Base-by-base conservation (phyloP, 2,329 filamentous ascomycete species). In the Daldinia sp. region DNA sequence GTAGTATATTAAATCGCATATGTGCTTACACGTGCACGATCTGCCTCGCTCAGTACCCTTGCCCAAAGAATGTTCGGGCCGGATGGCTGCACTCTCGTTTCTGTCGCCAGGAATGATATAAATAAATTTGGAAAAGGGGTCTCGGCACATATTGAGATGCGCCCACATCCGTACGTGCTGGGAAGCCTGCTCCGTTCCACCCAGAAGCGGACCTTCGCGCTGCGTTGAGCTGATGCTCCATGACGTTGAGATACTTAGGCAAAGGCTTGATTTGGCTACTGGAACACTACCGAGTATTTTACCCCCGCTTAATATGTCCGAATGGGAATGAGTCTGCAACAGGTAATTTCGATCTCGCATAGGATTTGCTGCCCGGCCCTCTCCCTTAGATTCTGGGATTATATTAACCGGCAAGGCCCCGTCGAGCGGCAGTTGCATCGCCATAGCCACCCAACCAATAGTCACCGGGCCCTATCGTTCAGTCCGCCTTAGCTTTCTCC, bases 401-500 rank as follows among this genome's bases (percentile, higher is more conserved):
- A 73, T 53, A 73, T 73, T 73, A 73, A 68, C 71, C 71, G 71
- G 68, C 67, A 59, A 68, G 64, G 62, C 57, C 58, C 51, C 65
- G 68, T 63, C 61, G 62, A 70, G 56, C 71, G 71, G 71, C 70
- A 73, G 68, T 73, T 73, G 66, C 37, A 57, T 50, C 54, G 58
- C 48, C 51, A 62, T 63, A 19, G 11, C 56, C 3, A 49, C 34
- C 64, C 64, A 64, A 61, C 69, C 70, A 72, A 73, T 71, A 67
- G 63, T n/a, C 45, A 63, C 67, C 66, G 61, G 57, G 53, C 37
- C 52, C 35, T 27, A 53, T 59, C 64, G 63, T 60, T 62, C 61
- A 61, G 64, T 68, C 70, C 68, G 68, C 59, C 68, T 71, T 71
- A 68, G 65, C 69, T 73, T 72, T 73, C 72, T 64, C 71, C 71